Evolutionary conservation across 805 yeast genomes (phyloP), one percentile per base, ranked within the genome.

Genomic region (Pichia nanzhaoensis): DNA sequence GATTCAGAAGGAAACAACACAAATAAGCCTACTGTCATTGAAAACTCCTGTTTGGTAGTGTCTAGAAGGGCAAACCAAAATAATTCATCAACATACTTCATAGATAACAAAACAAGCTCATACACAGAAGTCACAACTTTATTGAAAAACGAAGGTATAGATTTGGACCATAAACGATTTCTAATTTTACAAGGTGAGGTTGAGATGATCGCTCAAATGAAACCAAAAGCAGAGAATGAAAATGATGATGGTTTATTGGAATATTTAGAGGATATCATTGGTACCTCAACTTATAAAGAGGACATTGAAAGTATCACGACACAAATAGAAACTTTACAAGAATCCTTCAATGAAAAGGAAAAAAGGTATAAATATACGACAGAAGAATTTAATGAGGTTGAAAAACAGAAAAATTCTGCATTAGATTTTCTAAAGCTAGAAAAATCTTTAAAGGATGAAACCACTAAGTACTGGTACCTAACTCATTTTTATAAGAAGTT

Each of bases 181-280:
- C 72, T 93, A 55, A 95, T 93, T 59, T 69, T 93, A 37, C 99
- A 93, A 66, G 99, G 99, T 61, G 99, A 93, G 61, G 99, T 93
- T 36, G 99, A 93, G 67, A 83, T 90, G 52, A 93, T 93, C 58
- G 97, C 99, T 0, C 97, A 93, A 61, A 95, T 93, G 99, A 91
- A 91, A 60, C 85, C 99, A 10, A 93, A 91, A 58, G 98, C 97
- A 0, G 97, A 93, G 57, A 77, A 72, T 41, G 95, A 87, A 43
- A 79, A 79, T 51, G 98, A 91, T 55, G 98, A 93, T 60, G 99
- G 99, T 0, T 69, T 93, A 22, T 66, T 93, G 34, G 99, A 95
- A 58, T 93, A 93, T 60, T 66, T 93, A 49, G 99, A 93, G 59
- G 99, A 95, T 67, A 91, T 93, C 40, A 93, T 95, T 45, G 99